phyloP scores from a whole-genome alignment of 2,329 filamentous ascomycete species.

The Colletotrichum noveboracense region DNA sequence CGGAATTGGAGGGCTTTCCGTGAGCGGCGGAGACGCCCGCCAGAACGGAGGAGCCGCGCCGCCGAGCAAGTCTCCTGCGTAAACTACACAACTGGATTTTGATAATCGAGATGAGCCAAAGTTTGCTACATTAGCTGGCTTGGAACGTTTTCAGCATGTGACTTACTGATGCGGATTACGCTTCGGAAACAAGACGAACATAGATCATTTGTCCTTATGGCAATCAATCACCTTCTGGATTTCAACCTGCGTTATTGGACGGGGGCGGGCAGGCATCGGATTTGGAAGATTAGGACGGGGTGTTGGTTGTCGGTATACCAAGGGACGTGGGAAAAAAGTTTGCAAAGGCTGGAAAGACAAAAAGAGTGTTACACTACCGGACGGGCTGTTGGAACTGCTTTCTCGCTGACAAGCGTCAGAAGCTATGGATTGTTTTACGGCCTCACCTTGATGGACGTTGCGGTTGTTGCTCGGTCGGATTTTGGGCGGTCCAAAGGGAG shows the following conservation, averaged over 20 bases:
- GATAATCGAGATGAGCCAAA: conserved; percentile 16
- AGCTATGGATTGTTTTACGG: conserved; percentile 21
- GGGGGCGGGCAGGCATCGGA: conserved; percentile 33
- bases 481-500: conserved; percentile 20
- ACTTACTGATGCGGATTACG: conserved; percentile 30
- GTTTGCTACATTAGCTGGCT: conserved; percentile 30
- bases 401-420: conserved; percentile 26
- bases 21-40: conserved; percentile 68
- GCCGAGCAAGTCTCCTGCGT: conserved; percentile 65
- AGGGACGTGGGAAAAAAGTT: conserved; percentile 39
- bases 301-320: conserved; percentile 28
- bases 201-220: conserved; percentile 50
- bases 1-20: conserved; percentile 74
- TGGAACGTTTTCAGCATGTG: conserved; percentile 29
- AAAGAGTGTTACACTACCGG: conserved; percentile 36
- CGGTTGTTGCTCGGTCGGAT: conserved; percentile 30
- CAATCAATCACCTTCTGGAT: conserved; percentile 49
- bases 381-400: conserved; percentile 31
- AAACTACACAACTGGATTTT: conserved; percentile 31
- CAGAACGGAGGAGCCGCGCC: conserved; percentile 66
- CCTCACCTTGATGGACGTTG: conserved; percentile 28
- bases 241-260: conserved; percentile 44
- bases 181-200: conserved; percentile 47
- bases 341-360: conserved; percentile 47
- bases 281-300: conserved; percentile 48